These are phyloP conservation scores for Echites panduratus DNA, from an alignment of 257 asterid species.

Conservation along the genomic window DNA sequence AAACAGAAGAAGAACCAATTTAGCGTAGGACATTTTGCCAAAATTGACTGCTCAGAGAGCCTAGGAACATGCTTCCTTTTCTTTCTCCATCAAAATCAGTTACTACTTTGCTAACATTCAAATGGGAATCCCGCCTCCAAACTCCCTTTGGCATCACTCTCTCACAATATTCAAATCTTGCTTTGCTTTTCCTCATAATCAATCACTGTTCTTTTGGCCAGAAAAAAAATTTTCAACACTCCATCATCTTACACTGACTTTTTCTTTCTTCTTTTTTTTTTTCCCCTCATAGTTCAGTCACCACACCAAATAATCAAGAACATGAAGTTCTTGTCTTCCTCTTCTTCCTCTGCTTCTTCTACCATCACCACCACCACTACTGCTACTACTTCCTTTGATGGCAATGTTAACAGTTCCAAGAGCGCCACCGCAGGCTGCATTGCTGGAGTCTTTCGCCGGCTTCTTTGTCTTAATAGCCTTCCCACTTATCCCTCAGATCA, in stretches of 20 bases:
- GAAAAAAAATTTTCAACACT: constrained; percentile 27
- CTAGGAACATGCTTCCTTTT: constrained; percentile 23
- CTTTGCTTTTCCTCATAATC: constrained; percentile 22
- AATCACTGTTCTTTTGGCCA: constrained; percentile 20
- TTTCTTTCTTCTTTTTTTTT: constrained; percentile 8
- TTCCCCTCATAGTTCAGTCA: background rate
- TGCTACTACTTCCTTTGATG: constrained; percentile 4
- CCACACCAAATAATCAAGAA: constrained; percentile 9
- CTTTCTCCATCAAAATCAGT: constrained; percentile 22
- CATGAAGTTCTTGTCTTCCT: constrained; percentile 38
- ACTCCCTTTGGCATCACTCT: background rate
- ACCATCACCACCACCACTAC: constrained; percentile 2
- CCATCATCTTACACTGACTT: constrained; percentile 6
- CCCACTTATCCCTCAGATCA: constrained; percentile 24
- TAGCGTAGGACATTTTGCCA: constrained; percentile 16
- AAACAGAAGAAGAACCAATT: background rate
- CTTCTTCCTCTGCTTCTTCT: constrained; percentile 27
- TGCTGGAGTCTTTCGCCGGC: constrained; percentile 43
- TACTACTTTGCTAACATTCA: constrained; percentile 18
- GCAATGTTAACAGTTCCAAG: constrained; percentile 11
- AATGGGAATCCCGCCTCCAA: constrained; percentile 31
- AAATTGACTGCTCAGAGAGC: constrained; percentile 32
- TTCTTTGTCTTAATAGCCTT: constrained; percentile 46
- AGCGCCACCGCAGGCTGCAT: constrained; percentile 32
- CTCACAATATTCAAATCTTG: constrained; percentile 31